A percentile compares a stretch with the other conserved stretches of the same genome.
phyloP scores from a whole-genome alignment of 768 basidiomycete species.

The Lanmaoa rubissima region DNA sequence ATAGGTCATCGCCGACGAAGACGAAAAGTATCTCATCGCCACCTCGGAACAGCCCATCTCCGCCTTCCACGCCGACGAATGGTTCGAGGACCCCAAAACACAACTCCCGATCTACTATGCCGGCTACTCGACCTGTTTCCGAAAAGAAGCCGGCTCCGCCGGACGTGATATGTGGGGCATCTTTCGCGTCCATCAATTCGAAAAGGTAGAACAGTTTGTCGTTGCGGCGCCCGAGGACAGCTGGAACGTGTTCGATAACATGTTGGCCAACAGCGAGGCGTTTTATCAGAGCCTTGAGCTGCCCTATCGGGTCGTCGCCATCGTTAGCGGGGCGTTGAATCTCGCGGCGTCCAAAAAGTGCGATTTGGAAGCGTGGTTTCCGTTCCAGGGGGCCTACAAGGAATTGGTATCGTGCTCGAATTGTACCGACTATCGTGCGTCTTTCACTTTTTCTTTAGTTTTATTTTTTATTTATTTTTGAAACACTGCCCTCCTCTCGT shows the following conservation, averaged over 20 bases:
- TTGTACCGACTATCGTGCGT: slow-evolving; percentile 98
- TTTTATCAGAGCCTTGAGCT: slow-evolving; percentile 96
- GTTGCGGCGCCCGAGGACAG: slow-evolving; percentile 93
- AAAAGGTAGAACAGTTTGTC: slow-evolving; percentile 97
- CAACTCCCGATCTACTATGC: slow-evolving; percentile 93
- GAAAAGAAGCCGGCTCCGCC: slow-evolving; percentile 97
- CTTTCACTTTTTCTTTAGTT: not conserved
- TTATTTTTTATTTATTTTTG: too few species aligned
- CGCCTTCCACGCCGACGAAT: slow-evolving; percentile 92
- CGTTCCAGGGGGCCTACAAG: slow-evolving; percentile 94
- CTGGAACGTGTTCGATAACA: slow-evolving; percentile 89
- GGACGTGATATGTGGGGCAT: slow-evolving; percentile 99
- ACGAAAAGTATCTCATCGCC: slow-evolving; percentile 98
- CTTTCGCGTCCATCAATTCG: slow-evolving; percentile 99
- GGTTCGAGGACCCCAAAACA: slow-evolving; percentile 90
- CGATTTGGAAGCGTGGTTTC: slow-evolving; percentile 99
- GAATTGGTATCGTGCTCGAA: slow-evolving; percentile 98
- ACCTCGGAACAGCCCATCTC: slow-evolving; percentile 99
- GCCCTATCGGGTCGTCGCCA: slow-evolving; percentile 89
- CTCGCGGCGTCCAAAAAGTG: slow-evolving; percentile 96
- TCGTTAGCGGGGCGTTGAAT: slow-evolving; percentile 96
- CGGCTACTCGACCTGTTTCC: slow-evolving; percentile 94
- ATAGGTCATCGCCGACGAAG: slow-evolving; percentile 82
- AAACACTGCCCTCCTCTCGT: not conserved
- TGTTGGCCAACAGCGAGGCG: slow-evolving; percentile 86